phyloP scores from a whole-genome alignment of 768 basidiomycete genomes.

The Termitomyces sp. region DNA sequence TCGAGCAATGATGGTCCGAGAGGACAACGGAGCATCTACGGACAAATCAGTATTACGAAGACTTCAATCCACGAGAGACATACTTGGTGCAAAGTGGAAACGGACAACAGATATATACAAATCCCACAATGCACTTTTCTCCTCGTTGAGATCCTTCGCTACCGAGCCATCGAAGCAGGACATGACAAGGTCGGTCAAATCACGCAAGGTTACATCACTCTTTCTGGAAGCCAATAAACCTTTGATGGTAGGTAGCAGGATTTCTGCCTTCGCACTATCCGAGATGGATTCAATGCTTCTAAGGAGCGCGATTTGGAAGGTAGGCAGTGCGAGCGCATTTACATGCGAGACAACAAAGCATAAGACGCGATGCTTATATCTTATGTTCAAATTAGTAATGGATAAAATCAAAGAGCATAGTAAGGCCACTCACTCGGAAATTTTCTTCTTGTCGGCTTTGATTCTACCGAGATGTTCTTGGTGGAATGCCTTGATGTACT shows the following conservation, averaged over 20 bases:
- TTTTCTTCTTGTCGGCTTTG: conserved; percentile 52
- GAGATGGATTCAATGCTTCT: conserved; percentile 37
- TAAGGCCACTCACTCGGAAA: conserved; percentile 36
- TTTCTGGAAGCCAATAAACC: conserved; percentile 19
- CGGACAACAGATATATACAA: conserved; percentile 39
- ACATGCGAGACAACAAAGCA: conserved; percentile 82
- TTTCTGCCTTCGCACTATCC: conserved; percentile 40
- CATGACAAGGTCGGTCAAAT: conserved; percentile 35
- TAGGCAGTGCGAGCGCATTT: conserved; percentile 43
- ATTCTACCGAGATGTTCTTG: conserved; percentile 42
- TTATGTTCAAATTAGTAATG: conserved; percentile 19
- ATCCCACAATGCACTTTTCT: conserved; percentile 41
- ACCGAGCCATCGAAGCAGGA: conserved; percentile 49
- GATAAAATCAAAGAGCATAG: background rate
- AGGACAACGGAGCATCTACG: conserved; percentile 33
- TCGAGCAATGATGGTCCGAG: conserved; percentile 34
- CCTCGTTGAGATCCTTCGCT: conserved; percentile 37
- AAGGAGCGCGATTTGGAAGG: conserved; percentile 51
- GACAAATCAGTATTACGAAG: background rate
- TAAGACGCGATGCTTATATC: conserved; percentile 65
- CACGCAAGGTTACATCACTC: conserved; percentile 19
- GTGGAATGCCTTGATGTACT: conserved; percentile 56
- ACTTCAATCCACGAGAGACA: conserved; percentile 6
- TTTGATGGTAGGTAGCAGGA: conserved; percentile 56
- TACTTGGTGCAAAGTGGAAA: conserved; percentile 43